Evolutionary conservation across 2,329 filamentous ascomycete species (phyloP).

Genomic region (Amauroascus verrucosus): DNA sequence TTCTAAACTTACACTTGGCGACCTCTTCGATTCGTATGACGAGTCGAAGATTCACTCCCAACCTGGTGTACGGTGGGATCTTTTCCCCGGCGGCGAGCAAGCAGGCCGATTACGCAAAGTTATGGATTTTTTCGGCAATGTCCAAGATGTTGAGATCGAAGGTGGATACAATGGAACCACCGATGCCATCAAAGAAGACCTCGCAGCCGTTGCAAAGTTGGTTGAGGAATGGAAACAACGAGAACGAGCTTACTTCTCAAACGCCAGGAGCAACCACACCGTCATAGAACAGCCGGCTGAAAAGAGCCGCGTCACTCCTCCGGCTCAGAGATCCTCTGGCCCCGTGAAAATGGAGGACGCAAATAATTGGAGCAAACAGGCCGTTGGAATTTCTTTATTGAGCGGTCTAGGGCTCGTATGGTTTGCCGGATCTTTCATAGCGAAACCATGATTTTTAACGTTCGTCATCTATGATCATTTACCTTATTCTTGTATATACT

Average conservation of each 20-base stretch:
- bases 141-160: constrained; percentile 84
- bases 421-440: constrained; percentile 18
- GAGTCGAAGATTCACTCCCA: constrained; percentile 88
- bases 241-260: constrained; percentile 26
- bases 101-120: constrained; percentile 69
- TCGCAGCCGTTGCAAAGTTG: constrained; percentile 58
- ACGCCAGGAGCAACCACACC: constrained; percentile 12
- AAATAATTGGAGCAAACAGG: constrained; percentile 20
- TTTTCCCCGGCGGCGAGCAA: constrained; percentile 78
- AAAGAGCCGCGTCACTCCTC: background rate
- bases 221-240: constrained; percentile 43
- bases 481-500: background rate
- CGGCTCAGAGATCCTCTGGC: constrained; percentile 11
- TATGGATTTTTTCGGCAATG: constrained; percentile 97
- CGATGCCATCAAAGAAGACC: constrained; percentile 52
- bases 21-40: constrained; percentile 93
- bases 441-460: constrained; percentile 1
- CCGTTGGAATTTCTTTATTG: constrained; percentile 22
- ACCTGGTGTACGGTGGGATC: constrained; percentile 83
- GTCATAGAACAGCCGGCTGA: constrained; percentile 7
- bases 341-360: constrained; percentile 19
- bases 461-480: background rate
- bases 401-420: constrained; percentile 23
- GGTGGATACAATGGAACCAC: constrained; percentile 43
- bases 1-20: constrained; percentile 80